Base-by-base conservation (phyloP, 495 filamentous ascomycete genomes). In the Annulohypoxylon bovei region DNA sequence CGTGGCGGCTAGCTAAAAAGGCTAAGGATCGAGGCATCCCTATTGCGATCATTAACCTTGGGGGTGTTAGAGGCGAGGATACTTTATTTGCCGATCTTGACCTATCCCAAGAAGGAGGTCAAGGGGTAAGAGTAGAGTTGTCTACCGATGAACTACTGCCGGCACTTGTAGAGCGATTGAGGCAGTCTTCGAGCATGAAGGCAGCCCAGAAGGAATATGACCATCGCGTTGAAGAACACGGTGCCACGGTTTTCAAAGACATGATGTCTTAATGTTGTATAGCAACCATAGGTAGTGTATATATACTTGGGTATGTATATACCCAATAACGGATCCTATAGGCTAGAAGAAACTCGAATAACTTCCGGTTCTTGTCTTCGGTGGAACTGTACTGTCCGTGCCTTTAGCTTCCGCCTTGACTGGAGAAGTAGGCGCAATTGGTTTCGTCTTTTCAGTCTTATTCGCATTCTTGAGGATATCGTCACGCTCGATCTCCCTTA, bases 1-100 rank as follows among this genome's bases (percentile, higher is more conserved):
- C 95, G 1, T 99, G 93, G 93, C 85, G 95, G 66, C 76, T 99
- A 37, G 93, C 90, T 6, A 94, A 92, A 83, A 81, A 89, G 62
- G 95, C 95, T 7, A 90, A 90, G 64, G 90, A 93, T 68, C 83
- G 86, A 69, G 91, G 90, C 7, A 94, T 94, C 88, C 91, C 93
- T 2, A 90, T 98, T 75, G 95, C 87, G 0, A 88, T 96, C 53
- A 81, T 97, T 58, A 97, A 95, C 73, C 80, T 95, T 8, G 93
- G 93, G 12, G 93, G 93, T 6, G 90, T 95, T 18, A 85, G 93
- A 70, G 93, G 92, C 42, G 93, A 97, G 75, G 86, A 91, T 7
- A 73, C 80, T 23, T 88, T 97, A 56, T 92, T 92, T 76, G 81
- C 80, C 4, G 75, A 84, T 50, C 49, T 87, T 42, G 75, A 81